Base-by-base conservation (phyloP, 768 basidiomycete genomes). In the Russula emetica region DNA sequence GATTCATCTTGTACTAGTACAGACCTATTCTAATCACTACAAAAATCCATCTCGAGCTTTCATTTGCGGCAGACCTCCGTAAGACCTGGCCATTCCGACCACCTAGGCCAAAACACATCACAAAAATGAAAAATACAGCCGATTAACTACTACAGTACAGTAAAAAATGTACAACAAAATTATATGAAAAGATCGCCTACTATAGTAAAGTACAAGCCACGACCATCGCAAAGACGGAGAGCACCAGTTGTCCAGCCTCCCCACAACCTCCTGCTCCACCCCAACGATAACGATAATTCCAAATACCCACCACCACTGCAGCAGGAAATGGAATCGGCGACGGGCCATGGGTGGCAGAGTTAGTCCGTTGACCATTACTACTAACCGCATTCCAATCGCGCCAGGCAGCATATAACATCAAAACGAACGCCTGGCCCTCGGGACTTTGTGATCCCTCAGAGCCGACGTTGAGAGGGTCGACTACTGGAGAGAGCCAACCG, bases 361-460 rank as follows among this genome's bases (percentile, higher is more conserved):
- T 51, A 11, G 5, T 22, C 45, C 28, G 11, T 7, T 6, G 1
- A 76, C 86, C 85, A 30, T 77, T 74, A 4, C 80, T 74, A 0
- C 88, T 87, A 32, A 72, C 79, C 0, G 74, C 76, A 1, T 81
- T 78, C 90, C 91, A 93, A 67, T 92, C 92, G 50, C 79, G 76
- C 79, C 85, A 90, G 5, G 88, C 88, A 0, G 89, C 82, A 62
- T 92, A 79, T 74, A 94, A 78, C 70, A 85, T 79, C 6, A 94
- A 72, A 13, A 89, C 83, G 72, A 95, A 95, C 8, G 88, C 89
- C 75, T 94, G 80, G 0, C 80, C 85, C 72, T 95, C 93, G 2
- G 92, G 82, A 63, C 87, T 89, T 22, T 82, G 24, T 0, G 73
- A 62, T 0, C 88, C 86, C 63, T 81, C 62, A 1, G 66, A 13